These are phyloP conservation scores for Plasmodium vivax DNA, from an alignment of 169 alveolate species.

Conservation along the genomic window DNA sequence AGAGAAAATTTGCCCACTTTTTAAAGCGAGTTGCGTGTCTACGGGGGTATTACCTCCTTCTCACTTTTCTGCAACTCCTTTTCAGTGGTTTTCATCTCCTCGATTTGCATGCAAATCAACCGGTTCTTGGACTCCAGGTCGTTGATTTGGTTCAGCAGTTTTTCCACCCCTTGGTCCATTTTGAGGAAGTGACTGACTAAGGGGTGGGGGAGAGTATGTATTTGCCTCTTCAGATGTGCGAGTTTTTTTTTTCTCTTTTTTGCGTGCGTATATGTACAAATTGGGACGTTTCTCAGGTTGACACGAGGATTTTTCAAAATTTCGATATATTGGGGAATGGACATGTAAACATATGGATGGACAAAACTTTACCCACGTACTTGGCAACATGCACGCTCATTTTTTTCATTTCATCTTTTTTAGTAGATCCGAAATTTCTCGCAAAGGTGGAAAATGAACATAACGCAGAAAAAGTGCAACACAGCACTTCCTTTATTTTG, in stretches of 20 bases:
- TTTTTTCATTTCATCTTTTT: background rate
- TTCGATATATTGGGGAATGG: background rate
- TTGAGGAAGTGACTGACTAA: background rate
- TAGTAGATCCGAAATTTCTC: background rate
- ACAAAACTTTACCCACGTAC: background rate
- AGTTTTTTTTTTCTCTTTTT: background rate
- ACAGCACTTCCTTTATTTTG: background rate
- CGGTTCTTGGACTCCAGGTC: conserved; percentile 72
- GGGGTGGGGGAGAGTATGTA: background rate
- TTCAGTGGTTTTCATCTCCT: conserved; percentile 68
- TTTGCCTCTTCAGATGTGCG: background rate
- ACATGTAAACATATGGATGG: background rate
- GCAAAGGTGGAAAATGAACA: background rate
- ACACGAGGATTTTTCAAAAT: background rate
- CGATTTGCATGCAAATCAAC: conserved; percentile 55
- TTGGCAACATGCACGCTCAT: background rate
- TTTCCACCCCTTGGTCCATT: conserved; percentile 68
- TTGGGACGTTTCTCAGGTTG: background rate
- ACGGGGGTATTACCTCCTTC: conserved; percentile 54
- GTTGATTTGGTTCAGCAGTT: conserved; percentile 39
- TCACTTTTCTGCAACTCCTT: conserved; percentile 72
- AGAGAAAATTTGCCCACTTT: background rate
- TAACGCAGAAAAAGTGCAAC: background rate
- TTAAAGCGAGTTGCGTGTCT: background rate
- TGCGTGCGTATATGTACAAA: background rate